Conservation (phyloP, 2,329 filamentous ascomycete genomes). For the Cytospora mali region DNA sequence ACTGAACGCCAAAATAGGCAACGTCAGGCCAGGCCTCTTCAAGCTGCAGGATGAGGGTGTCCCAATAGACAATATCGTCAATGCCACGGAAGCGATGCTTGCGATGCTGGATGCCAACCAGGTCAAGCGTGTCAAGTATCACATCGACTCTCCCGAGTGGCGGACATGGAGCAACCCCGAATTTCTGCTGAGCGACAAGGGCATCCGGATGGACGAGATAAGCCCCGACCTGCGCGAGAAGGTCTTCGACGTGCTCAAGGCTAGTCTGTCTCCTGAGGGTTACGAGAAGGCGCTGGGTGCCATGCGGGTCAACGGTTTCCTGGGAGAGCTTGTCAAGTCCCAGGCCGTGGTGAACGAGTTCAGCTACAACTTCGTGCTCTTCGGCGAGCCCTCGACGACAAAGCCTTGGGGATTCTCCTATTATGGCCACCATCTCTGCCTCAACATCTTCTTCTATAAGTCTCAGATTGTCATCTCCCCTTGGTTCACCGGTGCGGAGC, state of each 20-base stretch:
- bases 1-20: constrained; percentile 41
- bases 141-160: constrained; percentile 73
- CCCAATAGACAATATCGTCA: constrained; percentile 59
- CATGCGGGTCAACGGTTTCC: constrained; percentile 76
- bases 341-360: constrained; percentile 70
- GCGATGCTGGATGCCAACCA: constrained; percentile 52
- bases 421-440: constrained; percentile 78
- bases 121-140: constrained; percentile 52
- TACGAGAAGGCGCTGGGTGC: constrained; percentile 70
- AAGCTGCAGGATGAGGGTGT: constrained; percentile 64
- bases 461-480: constrained; percentile 70
- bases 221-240: constrained; percentile 45
- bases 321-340: constrained; percentile 67
- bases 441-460: constrained; percentile 69
- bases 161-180: constrained; percentile 73
- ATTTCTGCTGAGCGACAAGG: constrained; percentile 69
- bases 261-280: constrained; percentile 68
- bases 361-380: constrained; percentile 76
- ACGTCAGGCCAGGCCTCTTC: constrained; percentile 57
- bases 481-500: constrained; percentile 80
- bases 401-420: constrained; percentile 72
- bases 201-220: constrained; percentile 68
- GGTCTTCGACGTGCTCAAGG: constrained; percentile 58
- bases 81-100: constrained; percentile 51
- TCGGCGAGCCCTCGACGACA: constrained; percentile 61